Evolutionary conservation across 805 yeast species (phyloP), one percentile per base, ranked within the genome.

Genomic region (Ogataea neopini): DNA sequence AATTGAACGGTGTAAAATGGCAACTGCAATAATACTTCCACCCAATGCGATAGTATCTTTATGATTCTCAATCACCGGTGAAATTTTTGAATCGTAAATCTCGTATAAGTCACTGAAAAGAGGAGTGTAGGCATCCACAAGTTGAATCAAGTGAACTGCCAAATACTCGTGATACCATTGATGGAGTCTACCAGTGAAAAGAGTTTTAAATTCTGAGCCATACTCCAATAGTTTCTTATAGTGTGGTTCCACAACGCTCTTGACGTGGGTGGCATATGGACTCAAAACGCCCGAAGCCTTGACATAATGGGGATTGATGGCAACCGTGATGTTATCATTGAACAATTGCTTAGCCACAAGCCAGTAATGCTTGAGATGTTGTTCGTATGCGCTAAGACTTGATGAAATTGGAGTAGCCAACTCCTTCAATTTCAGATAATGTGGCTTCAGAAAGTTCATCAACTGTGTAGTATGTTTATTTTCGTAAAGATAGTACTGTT

Each of bases 1-100:
- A 5, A 53, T 15, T n/a, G 53, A 17, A 22, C 48, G 36, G n/a
- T 48, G 50, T 17, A 52, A 39, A 13, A 52, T 42, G 10, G 51
- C 48, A 6, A 50, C 45, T 15, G 49, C 43, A 22, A 57, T 13
- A 14, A 57, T 35, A 13, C 47, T 50, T 1, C 50, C 40, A 2
- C 38, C 43, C n/a, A 55, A 17, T 10, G 53, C 47, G 17, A 56
- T 40, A 8, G 53, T 48, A 35, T 58, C 59, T 23, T 44, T 40
- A 41, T 57, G 52, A 18, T 48, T 40, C 18, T 51, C 47, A 3
- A 50, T 14, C 14, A 50, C 8, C 3, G 58, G 59, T 9, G 38
- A 13, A 23, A 54, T 11, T 25, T 40, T 52, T 13, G 35, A 25
- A 17, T 45, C 40, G 41, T 52, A 48, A 13, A 52, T 48, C 15